Base-by-base conservation (phyloP, 352 stramenopile genomes). In the Pythium aristosporum region DNA sequence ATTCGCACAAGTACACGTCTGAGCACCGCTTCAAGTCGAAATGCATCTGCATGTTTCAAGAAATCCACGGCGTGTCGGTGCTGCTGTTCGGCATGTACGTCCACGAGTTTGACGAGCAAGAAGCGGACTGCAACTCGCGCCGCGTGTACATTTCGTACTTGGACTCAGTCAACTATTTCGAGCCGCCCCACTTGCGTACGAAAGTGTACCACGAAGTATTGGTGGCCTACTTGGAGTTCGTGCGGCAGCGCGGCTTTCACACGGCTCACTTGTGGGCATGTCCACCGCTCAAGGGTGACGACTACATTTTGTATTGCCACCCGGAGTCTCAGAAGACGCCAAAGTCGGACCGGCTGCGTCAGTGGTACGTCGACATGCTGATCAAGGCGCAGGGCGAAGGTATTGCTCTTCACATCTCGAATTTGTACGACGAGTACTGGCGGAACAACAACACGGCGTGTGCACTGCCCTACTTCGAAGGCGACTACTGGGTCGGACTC, bases 291-390 rank as follows among this genome's bases (percentile, higher is more conserved):
- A 99, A 99, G 72, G 97, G 98, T 13, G 98, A 99, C 71, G 98
- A 99, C 73, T 99, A 99, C 70, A 99, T 99, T 61, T 78, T 99
- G 53, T 99, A 99, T 71, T 98, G 96, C 61, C 98, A 99, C 73
- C 98, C 98, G 2, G 89, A 98, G 71, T 83, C 98, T 15, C 98
- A 99, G 75, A 99, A 99, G 81, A 99, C 94, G 10, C 98, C 98
- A 0, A 99, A 98, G 69, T 98, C 98, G 47, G 96, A 99, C 59
- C 94, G 96, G n/a, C 79, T 99, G 21, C 91, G 96, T 21, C 85
- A 98, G 32, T 99, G 96, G 96, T 98, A 98, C 58, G 79, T 91
- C 20, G 82, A 95, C 43, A 96, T 98, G 79, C 67, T 98, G 28
- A 79, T 89, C 15, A 85, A 89, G 44, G 90, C 89, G 5, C 73